Conservation (phyloP, 1,284 basidiomycete species). For the Athelia psychrophila region DNA sequence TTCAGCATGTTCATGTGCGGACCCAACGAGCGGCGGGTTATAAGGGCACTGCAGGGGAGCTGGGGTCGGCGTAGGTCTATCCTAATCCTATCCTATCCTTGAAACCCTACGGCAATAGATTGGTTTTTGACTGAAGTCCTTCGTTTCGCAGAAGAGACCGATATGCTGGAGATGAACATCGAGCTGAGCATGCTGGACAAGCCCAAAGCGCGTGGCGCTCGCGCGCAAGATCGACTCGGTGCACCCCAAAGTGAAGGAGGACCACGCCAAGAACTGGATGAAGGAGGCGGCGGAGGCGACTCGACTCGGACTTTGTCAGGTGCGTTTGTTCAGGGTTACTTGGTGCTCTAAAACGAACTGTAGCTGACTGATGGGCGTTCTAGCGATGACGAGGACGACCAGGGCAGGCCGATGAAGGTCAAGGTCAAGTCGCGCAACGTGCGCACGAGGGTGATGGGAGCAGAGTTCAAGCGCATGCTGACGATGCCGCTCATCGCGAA, state of each 20-base stretch:
- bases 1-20: slow-evolving; percentile 89
- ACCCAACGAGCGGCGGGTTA: slow-evolving; percentile 83
- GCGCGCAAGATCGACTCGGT: slow-evolving; percentile 86
- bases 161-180: slow-evolving; percentile 77
- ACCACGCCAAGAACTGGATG: slow-evolving; percentile 92
- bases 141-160: slow-evolving; percentile 59
- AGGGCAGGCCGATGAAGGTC: slow-evolving; percentile 38
- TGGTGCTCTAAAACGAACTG: neutral
- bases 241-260: slow-evolving; percentile 83
- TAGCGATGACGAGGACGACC: slow-evolving; percentile 41
- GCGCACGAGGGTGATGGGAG: slow-evolving; percentile 63
- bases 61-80: slow-evolving; percentile 70
- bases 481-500: slow-evolving; percentile 79
- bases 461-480: slow-evolving; percentile 71
- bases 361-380: slow-evolving; percentile 7
- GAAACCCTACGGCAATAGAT: slow-evolving; percentile 4
- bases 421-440: slow-evolving; percentile 46
- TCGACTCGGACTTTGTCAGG: slow-evolving; percentile 78
- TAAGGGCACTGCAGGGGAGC: slow-evolving; percentile 70
- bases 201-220: slow-evolving; percentile 79
- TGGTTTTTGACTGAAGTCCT: slow-evolving; percentile 6
- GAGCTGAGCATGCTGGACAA: slow-evolving; percentile 86
- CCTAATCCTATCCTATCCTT: no score
- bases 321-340: slow-evolving; percentile 23
- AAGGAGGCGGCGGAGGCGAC: slow-evolving; percentile 90